Conservation (phyloP, 73 alveolate species). For the Tetrahymena elliotti region DNA sequence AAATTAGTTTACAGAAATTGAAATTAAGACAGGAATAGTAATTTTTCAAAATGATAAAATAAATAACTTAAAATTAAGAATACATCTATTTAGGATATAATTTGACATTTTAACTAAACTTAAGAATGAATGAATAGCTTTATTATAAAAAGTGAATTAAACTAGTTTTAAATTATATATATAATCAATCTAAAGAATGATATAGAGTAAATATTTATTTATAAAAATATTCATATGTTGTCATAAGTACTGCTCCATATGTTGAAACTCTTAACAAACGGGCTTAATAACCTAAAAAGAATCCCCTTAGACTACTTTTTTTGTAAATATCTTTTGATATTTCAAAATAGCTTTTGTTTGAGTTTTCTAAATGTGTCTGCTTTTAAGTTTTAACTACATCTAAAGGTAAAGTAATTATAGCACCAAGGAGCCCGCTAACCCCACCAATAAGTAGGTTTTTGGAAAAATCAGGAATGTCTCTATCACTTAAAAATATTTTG, state of each 20-base stretch:
- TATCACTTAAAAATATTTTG: not conserved
- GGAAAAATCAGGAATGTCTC: not conserved
- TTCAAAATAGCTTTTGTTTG: not conserved
- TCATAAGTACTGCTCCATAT: not conserved
- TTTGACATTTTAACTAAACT: not conserved
- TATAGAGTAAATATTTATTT: not conserved
- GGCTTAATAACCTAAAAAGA: not conserved
- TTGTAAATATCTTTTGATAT: not conserved
- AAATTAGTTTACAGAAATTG: no score
- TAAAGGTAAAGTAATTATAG: not conserved
- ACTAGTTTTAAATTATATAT: not conserved
- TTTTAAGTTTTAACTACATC: not conserved
- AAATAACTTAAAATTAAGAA: no score
- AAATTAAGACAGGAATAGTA: no score
- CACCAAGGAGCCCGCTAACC: not conserved
- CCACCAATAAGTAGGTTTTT: not conserved
- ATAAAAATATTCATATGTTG: not conserved
- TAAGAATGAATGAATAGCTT: not conserved
- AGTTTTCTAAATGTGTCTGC: not conserved
- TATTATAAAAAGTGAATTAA: no score
- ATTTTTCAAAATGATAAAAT: no score
- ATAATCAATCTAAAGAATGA: not conserved
- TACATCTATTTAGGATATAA: no score
- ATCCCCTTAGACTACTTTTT: not conserved
- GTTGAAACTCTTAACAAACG: not conserved